Conservation (phyloP, 148 eudicot genomes). For the Simmondsia chinensis region DNA sequence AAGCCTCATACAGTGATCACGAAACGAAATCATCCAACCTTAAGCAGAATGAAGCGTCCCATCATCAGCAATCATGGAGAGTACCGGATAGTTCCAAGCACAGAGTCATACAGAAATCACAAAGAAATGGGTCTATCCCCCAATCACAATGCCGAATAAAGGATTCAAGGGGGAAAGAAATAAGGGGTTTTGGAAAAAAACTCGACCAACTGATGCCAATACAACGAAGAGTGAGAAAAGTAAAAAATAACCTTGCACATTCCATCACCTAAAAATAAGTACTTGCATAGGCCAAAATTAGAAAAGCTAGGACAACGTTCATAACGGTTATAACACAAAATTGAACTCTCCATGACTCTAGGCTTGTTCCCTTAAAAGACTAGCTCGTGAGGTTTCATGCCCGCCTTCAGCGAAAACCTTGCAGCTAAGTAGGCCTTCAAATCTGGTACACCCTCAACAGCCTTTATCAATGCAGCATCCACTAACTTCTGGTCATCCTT, state of each 20-base stretch:
- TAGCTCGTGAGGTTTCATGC: conserved; percentile 71
- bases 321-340: not conserved
- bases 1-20: too few species aligned
- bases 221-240: too few species aligned
- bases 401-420: conserved; percentile 58
- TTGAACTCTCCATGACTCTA: not conserved
- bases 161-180: too few species aligned
- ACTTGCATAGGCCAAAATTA: not conserved
- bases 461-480: conserved; percentile 42
- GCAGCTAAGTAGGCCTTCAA: conserved; percentile 56
- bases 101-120: too few species aligned
- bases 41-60: too few species aligned
- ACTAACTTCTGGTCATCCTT: conserved; percentile 61
- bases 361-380: conserved; percentile 31
- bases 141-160: too few species aligned
- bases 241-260: not conserved
- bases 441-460: conserved; percentile 50
- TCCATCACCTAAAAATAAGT: conserved; percentile 9
- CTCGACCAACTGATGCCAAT: not conserved
- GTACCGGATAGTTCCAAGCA: too few species aligned
- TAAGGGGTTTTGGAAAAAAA: not conserved
- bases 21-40: too few species aligned
- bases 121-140: too few species aligned
- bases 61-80: too few species aligned
- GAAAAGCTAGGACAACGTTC: conserved; percentile 4